phyloP scores from a whole-genome alignment of 139 green algal species.

The Coelastrella sp. region DNA sequence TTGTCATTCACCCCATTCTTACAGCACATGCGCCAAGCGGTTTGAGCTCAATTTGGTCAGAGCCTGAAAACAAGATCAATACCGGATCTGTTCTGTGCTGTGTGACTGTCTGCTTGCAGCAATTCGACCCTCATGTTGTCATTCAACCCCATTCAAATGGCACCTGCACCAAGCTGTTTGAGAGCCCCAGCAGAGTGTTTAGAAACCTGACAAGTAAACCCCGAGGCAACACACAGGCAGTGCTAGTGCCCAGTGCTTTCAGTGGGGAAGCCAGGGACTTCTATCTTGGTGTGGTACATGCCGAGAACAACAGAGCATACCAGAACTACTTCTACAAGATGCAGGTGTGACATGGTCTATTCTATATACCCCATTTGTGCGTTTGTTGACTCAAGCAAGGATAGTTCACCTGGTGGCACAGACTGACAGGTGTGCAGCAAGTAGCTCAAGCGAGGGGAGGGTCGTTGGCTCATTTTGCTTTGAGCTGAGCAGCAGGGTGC shows the following conservation, averaged over 20 bases:
- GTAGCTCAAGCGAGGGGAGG: too few relatives aligned
- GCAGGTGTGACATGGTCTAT: slow-evolving; percentile 8
- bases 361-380: too few relatives aligned
- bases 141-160: slow-evolving; percentile 48
- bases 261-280: slow-evolving; percentile 35
- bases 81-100: background rate
- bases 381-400: too few relatives aligned
- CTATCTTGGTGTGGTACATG: slow-evolving; percentile 60
- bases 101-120: slow-evolving; percentile 25
- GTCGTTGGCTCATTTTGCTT: too few relatives aligned
- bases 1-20: too few relatives aligned
- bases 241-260: slow-evolving; percentile 29
- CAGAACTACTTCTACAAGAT: slow-evolving; percentile 68
- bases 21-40: too few relatives aligned
- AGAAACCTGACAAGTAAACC: slow-evolving; percentile 42
- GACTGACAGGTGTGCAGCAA: too few relatives aligned
- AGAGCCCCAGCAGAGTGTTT: slow-evolving; percentile 45
- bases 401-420: too few relatives aligned
- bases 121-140: slow-evolving; percentile 52
- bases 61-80: too few relatives aligned
- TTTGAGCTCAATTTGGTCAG: too few relatives aligned
- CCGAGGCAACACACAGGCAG: slow-evolving; percentile 50
- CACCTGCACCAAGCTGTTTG: slow-evolving; percentile 49
- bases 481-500: too few relatives aligned
- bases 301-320: slow-evolving; percentile 43